Evolutionary conservation across 164 flowering plant species (phyloP).

Genomic region (Nymphaea thermarum): DNA sequence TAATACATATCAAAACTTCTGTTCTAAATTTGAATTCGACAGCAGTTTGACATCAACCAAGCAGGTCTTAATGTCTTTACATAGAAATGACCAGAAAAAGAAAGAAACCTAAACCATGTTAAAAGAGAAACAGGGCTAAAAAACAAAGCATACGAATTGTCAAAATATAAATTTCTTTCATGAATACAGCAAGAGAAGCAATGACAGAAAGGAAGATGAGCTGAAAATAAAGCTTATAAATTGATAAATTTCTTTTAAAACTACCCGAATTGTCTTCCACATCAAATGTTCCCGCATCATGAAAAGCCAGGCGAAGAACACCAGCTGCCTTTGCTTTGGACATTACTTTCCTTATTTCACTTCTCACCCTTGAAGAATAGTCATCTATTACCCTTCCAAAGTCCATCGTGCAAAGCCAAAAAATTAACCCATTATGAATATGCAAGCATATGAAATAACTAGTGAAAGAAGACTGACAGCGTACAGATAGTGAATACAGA

Average conservation of each 20-base stretch:
- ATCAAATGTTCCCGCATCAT: slow-evolving; percentile 93
- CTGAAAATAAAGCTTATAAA: not conserved
- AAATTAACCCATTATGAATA: not conserved
- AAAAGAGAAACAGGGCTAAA: not conserved
- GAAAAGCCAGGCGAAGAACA: slow-evolving; percentile 84
- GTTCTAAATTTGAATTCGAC: too few species aligned
- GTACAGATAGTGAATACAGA: not conserved
- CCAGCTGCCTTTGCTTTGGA: slow-evolving; percentile 81
- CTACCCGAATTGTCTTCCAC: slow-evolving; percentile 59
- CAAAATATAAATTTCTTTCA: not conserved
- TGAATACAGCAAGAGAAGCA: too few species aligned
- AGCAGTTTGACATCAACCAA: too few species aligned
- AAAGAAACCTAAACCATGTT: too few species aligned
- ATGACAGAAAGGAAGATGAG: not conserved
- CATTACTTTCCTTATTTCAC: slow-evolving; percentile 51
- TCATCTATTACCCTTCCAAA: slow-evolving; percentile 20
- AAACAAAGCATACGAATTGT: not conserved
- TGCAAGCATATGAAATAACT: not conserved
- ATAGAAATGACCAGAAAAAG: too few species aligned
- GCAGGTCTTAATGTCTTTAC: too few species aligned
- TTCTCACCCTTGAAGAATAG: slow-evolving; percentile 26
- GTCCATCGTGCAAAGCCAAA: slow-evolving; percentile 1
- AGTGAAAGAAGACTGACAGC: not conserved
- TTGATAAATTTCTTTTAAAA: not conserved
- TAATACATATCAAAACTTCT: too few species aligned